A percentile compares a stretch with the other conserved stretches of the same genome.
Evolutionary conservation across 1,139 yeast species (phyloP).

Genomic region (Diutina mesorugosa): DNA sequence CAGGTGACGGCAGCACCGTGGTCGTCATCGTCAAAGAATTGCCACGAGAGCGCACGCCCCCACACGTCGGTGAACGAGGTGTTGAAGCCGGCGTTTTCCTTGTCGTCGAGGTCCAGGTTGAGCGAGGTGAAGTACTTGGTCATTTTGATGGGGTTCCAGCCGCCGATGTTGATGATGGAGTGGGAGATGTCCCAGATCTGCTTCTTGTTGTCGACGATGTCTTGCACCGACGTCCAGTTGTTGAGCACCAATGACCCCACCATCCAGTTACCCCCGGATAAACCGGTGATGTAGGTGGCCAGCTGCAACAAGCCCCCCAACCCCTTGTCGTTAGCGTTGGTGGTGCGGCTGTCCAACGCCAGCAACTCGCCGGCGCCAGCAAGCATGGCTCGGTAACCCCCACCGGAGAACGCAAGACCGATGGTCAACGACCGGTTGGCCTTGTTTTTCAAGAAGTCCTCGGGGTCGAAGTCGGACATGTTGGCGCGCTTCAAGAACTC

Average conservation of each 20-base stretch:
- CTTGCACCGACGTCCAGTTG: constrained; percentile 66
- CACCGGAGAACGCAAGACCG: constrained; percentile 33
- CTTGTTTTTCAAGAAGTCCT: constrained; percentile 14
- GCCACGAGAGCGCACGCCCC: constrained; percentile 30
- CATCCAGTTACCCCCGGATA: constrained; percentile 85
- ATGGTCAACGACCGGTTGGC: constrained; percentile 22
- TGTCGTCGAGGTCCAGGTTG: constrained; percentile 16
- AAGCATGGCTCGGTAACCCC: constrained; percentile 35
- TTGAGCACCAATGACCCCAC: constrained; percentile 71
- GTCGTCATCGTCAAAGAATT: constrained; percentile 14
- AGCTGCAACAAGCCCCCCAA: constrained; percentile 70
- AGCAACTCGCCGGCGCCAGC: constrained; percentile 28
- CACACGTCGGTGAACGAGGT: constrained; percentile 29
- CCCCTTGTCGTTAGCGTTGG: constrained; percentile 25
- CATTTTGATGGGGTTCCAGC: constrained; percentile 23
- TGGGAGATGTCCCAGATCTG: constrained; percentile 28
- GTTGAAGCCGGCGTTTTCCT: constrained; percentile 22
- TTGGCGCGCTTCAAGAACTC: constrained; percentile 21
- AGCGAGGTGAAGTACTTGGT: constrained; percentile 20
- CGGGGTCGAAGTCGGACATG: constrained; percentile 21
- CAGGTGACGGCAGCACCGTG: constrained; percentile 17
- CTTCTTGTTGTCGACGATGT: constrained; percentile 14
- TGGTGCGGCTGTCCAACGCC: constrained; percentile 21
- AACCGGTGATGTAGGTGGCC: constrained; percentile 62
- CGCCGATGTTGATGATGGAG: constrained; percentile 22